Percentiles rank a stretch among this genome's conserved stretches.
Conservation (phyloP, 192 early-diverging fungal genomes). For the Podochytrium sp. region DNA sequence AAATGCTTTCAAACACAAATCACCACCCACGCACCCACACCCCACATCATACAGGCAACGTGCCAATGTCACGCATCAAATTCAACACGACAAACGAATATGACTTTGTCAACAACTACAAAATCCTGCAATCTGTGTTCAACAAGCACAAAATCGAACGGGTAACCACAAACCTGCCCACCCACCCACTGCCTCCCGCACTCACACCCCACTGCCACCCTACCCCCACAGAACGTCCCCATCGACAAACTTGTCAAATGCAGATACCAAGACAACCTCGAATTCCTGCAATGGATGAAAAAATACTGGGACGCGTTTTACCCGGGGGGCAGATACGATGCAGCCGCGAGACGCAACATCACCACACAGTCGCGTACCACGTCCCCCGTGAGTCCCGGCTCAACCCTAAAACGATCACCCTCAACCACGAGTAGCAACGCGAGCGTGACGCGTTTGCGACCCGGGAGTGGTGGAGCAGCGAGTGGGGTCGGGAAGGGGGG, state of each 20-base stretch:
- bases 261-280: slow-evolving; percentile 91
- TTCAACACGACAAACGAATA: slow-evolving; percentile 86
- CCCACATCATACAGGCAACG: slow-evolving; percentile 42
- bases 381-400: too few species aligned
- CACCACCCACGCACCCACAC: background rate
- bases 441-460: too few species aligned
- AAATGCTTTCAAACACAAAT: slow-evolving; percentile 20
- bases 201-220: background rate
- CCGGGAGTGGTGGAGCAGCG: too few species aligned
- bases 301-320: slow-evolving; percentile 83
- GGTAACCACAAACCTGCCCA: slow-evolving; percentile 40
- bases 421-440: too few species aligned
- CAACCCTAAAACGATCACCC: too few species aligned
- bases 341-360: slow-evolving; percentile 58
- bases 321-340: slow-evolving; percentile 76
- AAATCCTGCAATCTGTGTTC: slow-evolving; percentile 82
- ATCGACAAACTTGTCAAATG: slow-evolving; percentile 84
- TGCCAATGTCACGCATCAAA: slow-evolving; percentile 81
- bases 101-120: slow-evolving; percentile 87
- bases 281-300: slow-evolving; percentile 92
- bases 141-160: slow-evolving; percentile 82
- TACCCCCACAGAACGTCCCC: slow-evolving; percentile 63
- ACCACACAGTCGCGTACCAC: too few species aligned
- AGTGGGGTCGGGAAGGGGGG: background rate
- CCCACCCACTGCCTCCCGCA: background rate